A percentile compares a stretch with the other conserved stretches of the same genome.
phyloP scores from a whole-genome alignment of 768 basidiomycete species.

The Mycena vitilis region DNA sequence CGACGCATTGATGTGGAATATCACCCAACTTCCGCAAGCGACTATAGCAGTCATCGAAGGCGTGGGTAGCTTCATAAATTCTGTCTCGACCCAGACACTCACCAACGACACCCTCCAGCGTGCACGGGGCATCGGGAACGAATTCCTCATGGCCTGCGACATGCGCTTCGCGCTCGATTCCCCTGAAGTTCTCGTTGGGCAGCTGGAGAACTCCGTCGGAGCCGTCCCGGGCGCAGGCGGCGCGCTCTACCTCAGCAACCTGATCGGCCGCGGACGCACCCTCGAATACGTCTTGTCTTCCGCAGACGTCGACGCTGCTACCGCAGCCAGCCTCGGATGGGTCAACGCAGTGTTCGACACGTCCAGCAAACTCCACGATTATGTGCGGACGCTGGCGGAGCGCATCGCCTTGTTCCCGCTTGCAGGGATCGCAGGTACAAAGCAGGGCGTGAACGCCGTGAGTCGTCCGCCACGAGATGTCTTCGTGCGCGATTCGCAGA shows the following conservation, averaged over 20 bases:
- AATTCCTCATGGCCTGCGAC: slow-evolving; percentile 8
- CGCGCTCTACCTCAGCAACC: slow-evolving; percentile 12
- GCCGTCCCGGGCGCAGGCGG: slow-evolving; percentile 17
- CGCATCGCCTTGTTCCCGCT: slow-evolving; percentile 19
- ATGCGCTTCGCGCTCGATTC: slow-evolving; percentile 14
- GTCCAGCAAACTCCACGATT: not conserved
- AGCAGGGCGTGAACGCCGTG: not conserved
- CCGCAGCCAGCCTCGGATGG: slow-evolving; percentile 17
- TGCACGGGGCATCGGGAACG: not conserved
- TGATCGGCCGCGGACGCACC: slow-evolving; percentile 16
- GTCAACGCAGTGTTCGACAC: slow-evolving; percentile 16
- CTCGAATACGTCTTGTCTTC: slow-evolving; percentile 15
- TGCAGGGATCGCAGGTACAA: slow-evolving; percentile 2
- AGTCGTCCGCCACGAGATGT: not conserved
- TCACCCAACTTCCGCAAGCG: not conserved
- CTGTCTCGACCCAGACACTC: not conserved
- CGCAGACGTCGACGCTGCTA: slow-evolving; percentile 11
- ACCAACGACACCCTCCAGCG: not conserved
- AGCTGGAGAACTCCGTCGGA: slow-evolving; percentile 18
- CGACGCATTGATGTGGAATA: not conserved
- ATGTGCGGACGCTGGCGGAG: slow-evolving; percentile 12
- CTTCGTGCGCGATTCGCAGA: not conserved
- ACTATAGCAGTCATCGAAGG: not conserved
- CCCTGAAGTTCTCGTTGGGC: slow-evolving; percentile 6
- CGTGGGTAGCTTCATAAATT: not conserved